Evolutionary conservation across 2,329 filamentous ascomycete species (phyloP).

Genomic region (Fusarium circinatum): DNA sequence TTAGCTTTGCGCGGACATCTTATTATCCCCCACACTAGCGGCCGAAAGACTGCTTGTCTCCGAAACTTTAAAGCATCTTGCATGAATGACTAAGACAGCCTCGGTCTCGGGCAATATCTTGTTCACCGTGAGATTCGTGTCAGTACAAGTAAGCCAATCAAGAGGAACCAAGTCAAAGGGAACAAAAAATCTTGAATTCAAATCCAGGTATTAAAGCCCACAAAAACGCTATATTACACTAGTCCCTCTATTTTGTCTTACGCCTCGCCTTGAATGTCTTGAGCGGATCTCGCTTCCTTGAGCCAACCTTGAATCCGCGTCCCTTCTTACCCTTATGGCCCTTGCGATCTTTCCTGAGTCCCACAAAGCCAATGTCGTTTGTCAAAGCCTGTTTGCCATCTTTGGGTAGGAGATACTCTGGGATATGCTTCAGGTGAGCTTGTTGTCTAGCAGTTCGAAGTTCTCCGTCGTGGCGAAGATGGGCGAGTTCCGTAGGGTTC

Average conservation of each 20-base stretch:
- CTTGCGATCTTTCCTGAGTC: constrained; percentile 68
- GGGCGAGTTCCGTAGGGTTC: constrained; percentile 87
- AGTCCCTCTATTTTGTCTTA: constrained; percentile 52
- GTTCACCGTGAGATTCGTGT: background rate
- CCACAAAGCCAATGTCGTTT: constrained; percentile 80
- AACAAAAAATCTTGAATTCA: constrained; percentile 13
- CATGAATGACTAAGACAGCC: constrained; percentile 37
- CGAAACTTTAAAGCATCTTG: constrained; percentile 7
- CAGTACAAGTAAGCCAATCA: background rate
- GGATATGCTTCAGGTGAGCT: constrained; percentile 91
- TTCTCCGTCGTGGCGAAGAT: constrained; percentile 91
- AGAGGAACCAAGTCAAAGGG: background rate
- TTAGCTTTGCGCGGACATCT: background rate
- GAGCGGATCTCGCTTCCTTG: constrained; percentile 82
- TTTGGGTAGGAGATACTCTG: constrained; percentile 88
- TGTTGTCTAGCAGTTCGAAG: constrained; percentile 85
- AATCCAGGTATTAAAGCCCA: constrained; percentile 34
- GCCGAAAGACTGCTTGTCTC: constrained; percentile 27
- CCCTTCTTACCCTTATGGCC: constrained; percentile 57
- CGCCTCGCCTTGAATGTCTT: constrained; percentile 83
- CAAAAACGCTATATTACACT: constrained; percentile 26
- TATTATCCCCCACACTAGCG: background rate
- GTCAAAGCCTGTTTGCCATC: constrained; percentile 77
- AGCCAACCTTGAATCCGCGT: constrained; percentile 59
- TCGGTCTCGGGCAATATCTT: background rate